Evolutionary conservation across 192 early-diverging fungal species (phyloP), one percentile per base, ranked within the genome.

Genomic region (Coemansia sp.): DNA sequence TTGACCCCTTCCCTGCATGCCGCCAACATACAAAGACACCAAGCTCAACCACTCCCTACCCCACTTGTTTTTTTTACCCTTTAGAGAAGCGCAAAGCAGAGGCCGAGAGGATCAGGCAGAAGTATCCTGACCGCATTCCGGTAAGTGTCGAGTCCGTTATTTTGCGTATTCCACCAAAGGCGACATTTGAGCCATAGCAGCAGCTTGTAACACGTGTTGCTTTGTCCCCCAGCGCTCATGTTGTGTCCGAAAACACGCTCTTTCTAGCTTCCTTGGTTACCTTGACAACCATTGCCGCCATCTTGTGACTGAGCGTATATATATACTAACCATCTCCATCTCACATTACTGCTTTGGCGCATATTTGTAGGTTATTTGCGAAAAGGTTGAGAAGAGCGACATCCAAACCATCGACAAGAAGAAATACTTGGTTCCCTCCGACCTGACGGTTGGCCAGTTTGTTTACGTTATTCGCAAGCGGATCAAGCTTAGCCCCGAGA

Each of bases 331-430:
- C 40, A 6, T 40, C 39, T 7, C 20, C 15, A 3, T 4, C 53
- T 39, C 48, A 27, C 34, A 42, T 36, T 67, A 5, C 13, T 71
- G 29, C 22, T 15, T 36, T 32, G n/a, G 24, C 9, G 20, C 3
- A 38, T 29, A 50, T 20, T 3, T 41, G 62, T 82, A 83, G 81
- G 81, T 92, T 48, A 94, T 94, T 72, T 92, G 91, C 73, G 97
- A 99, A 77, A 96, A 96, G 85, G 95, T 95, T 38, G 97, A 99
- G 72, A 98, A 97, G 84, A 93, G 91, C 68, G 96, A 98, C 76
- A 97, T 99, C 76, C 90, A 91, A 15, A 90, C 85, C 19, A 98
- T 99, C 70, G 97, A 99, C 86, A 99, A 99, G 91, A 99, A 98
- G 73, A 99, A 99, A 82, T 99, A 98, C 68, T 86, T 99, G 62